These are phyloP conservation scores for Boletus sp. DNA, from an alignment of 1,284 basidiomycete species.

Conservation along the genomic window DNA sequence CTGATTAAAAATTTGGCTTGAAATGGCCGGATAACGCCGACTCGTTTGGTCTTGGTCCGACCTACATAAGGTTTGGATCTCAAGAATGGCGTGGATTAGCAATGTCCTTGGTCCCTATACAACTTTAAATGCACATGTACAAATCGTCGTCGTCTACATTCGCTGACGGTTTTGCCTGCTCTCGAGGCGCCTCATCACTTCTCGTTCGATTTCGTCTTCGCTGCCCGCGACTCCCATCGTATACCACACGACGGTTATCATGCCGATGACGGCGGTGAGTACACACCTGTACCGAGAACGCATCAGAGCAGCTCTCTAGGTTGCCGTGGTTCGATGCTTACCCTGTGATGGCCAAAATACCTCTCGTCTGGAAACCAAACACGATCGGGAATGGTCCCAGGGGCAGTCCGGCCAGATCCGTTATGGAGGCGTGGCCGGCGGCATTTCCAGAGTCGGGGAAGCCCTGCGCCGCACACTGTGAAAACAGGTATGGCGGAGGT, in stretches of 20 bases:
- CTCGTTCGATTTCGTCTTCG: constrained; percentile 79
- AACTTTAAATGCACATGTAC: neutral
- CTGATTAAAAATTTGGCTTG: constrained; percentile 12
- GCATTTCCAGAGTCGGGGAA: constrained; percentile 77
- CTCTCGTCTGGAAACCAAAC: constrained; percentile 80
- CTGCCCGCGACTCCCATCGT: constrained; percentile 64
- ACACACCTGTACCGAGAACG: constrained; percentile 57
- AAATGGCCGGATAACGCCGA: constrained; percentile 30
- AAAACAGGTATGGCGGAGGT: constrained; percentile 54
- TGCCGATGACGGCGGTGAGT: constrained; percentile 80
- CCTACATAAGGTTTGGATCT: too few species aligned
- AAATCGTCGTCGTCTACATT: neutral
- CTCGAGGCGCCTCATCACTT: constrained; percentile 58
- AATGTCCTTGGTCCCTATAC: too few species aligned
- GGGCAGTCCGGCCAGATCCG: constrained; percentile 64
- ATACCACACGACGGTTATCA: constrained; percentile 85
- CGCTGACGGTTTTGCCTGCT: constrained; percentile 51
- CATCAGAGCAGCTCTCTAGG: neutral
- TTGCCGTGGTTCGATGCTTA: constrained; percentile 34
- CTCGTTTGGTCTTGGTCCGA: neutral
- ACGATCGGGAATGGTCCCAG: constrained; percentile 72
- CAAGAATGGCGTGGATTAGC: too few species aligned
- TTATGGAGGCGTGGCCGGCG: constrained; percentile 66
- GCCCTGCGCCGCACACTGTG: constrained; percentile 73
- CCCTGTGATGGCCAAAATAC: constrained; percentile 84